Evolutionary conservation across 2,329 filamentous ascomycete genomes (phyloP).

Genomic region (Colletotrichum eremochloae): DNA sequence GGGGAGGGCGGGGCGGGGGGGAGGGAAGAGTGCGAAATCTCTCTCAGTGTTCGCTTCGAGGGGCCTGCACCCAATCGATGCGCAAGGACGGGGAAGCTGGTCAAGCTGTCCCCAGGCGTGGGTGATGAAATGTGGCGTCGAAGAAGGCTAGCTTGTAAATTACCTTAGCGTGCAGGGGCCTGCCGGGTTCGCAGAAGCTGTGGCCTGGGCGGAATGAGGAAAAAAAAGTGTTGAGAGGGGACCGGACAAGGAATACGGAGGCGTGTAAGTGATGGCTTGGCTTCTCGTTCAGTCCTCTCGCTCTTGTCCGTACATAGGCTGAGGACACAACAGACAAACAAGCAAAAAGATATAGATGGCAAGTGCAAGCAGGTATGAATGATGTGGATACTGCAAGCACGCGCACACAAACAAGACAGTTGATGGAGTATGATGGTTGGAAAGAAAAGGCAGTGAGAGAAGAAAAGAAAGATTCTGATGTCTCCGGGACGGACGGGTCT

Average conservation of each 20-base stretch:
- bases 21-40: conserved; percentile 13
- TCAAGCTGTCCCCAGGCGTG: conserved; percentile 31
- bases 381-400: background rate
- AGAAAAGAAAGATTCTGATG: conserved; percentile 18
- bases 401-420: conserved; percentile 1
- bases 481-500: conserved; percentile 26
- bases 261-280: conserved; percentile 35
- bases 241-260: conserved; percentile 28
- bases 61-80: conserved; percentile 34
- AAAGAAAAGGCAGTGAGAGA: background rate
- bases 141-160: conserved; percentile 27
- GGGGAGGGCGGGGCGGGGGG: background rate
- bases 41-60: conserved; percentile 24
- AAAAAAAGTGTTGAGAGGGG: conserved; percentile 40
- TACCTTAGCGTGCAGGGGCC: conserved; percentile 38
- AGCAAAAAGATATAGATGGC: background rate
- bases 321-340: background rate
- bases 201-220: conserved; percentile 25
- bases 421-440: background rate
- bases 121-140: conserved; percentile 41
- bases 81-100: conserved; percentile 39
- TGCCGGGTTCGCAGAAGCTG: conserved; percentile 26
- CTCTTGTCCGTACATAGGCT: background rate
- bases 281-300: conserved; percentile 3
- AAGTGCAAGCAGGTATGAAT: background rate